Conservation (phyloP, 306 rosid genomes). For the Ziziphus jujuba region DNA sequence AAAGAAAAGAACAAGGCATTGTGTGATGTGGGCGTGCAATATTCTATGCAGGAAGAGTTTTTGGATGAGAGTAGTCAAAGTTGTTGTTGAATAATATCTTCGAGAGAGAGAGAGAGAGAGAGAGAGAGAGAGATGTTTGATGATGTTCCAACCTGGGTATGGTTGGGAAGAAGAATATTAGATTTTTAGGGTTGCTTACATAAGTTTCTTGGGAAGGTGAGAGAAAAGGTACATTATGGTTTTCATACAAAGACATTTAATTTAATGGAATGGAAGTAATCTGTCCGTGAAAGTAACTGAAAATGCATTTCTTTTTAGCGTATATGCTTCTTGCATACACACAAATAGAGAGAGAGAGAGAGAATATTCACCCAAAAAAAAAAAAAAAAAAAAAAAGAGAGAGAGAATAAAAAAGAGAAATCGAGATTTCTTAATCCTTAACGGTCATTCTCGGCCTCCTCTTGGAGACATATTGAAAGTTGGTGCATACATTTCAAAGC, state of each 20-base stretch:
- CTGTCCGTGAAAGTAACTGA: constrained; percentile 51
- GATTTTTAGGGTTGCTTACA: constrained; percentile 41
- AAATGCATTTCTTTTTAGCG: constrained; percentile 40
- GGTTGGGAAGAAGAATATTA: constrained; percentile 33
- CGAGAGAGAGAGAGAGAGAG: neutral
- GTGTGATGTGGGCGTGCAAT: constrained; percentile 5
- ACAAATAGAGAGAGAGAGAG: neutral
- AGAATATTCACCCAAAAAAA: too few relatives aligned
- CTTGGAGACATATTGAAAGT: constrained; percentile 6
- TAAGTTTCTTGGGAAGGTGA: constrained; percentile 57
- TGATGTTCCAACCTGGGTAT: constrained; percentile 41
- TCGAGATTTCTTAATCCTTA: constrained; percentile 16
- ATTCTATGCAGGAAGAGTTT: too few relatives aligned
- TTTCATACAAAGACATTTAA: constrained; percentile 65
- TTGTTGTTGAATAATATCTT: constrained; percentile 48
- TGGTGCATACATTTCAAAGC: neutral
- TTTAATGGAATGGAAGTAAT: constrained; percentile 34
- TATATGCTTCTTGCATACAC: constrained; percentile 22
- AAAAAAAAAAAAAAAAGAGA: too few relatives aligned
- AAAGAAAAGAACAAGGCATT: neutral
- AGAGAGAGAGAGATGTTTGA: neutral
- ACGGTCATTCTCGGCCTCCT: constrained; percentile 48
- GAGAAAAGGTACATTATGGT: constrained; percentile 61
- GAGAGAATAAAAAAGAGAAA: too few relatives aligned
- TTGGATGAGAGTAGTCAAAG: constrained; percentile 47